Conservation (phyloP, 345 rosid genomes). For the Syzygium grande region DNA sequence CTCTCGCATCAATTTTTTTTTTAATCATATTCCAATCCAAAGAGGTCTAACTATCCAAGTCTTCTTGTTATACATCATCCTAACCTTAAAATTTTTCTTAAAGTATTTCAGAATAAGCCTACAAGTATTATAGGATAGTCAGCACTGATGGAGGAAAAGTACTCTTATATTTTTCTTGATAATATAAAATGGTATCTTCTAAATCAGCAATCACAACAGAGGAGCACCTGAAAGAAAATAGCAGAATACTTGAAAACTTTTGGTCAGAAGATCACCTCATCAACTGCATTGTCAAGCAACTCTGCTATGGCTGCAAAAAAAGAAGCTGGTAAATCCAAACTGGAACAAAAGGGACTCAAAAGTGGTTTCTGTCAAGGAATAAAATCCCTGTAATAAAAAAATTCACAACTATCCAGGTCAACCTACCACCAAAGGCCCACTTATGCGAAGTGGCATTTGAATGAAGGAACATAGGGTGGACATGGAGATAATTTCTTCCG, state of each 20-base stretch:
- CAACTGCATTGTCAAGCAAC: slow-evolving; percentile 89
- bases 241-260: neutral
- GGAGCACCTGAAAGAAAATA: neutral
- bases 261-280: slow-evolving; percentile 57
- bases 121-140: neutral
- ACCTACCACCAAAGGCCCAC: slow-evolving; percentile 98
- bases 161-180: neutral
- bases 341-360: neutral
- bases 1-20: neutral
- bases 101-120: neutral
- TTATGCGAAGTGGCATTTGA: slow-evolving; percentile 98
- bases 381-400: neutral
- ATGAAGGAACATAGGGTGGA: slow-evolving; percentile 95
- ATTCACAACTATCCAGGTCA: neutral
- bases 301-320: slow-evolving; percentile 73
- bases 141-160: neutral
- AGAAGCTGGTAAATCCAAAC: neutral
- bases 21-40: neutral
- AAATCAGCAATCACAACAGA: neutral
- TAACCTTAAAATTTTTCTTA: neutral
- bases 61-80: neutral
- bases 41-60: neutral
- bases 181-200: neutral
- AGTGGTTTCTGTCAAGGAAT: neutral
- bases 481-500: slow-evolving; percentile 76